Evolutionary conservation across 2,329 filamentous ascomycete genomes (phyloP).

Genomic region (Penicillium psychrosexuale): DNA sequence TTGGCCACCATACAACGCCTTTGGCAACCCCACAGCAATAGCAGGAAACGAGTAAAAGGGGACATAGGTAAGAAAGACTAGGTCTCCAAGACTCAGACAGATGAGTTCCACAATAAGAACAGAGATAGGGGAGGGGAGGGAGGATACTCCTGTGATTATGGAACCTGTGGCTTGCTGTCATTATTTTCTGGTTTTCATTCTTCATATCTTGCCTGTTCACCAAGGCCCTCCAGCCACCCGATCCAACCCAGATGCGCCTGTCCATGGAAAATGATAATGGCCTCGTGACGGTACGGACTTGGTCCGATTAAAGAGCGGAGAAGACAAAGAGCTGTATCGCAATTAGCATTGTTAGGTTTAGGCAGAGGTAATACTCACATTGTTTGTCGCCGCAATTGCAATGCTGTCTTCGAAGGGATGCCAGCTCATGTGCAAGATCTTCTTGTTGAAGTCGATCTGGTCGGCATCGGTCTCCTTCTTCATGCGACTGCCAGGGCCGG

Average conservation of each 20-base stretch:
- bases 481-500: conserved; percentile 87
- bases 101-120: conserved; percentile 3
- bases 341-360: conserved; percentile 12
- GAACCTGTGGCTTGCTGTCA: conserved; percentile 23
- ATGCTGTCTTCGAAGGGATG: conserved; percentile 99
- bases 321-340: conserved; percentile 67
- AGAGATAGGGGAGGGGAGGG: conserved; percentile 6
- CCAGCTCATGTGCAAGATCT: conserved; percentile 99
- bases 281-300: conserved; percentile 9
- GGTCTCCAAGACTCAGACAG: conserved; percentile 5
- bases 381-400: conserved; percentile 98
- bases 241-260: conserved; percentile 23
- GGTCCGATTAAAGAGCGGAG: conserved; percentile 60
- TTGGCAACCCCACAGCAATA: conserved; percentile 19
- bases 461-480: conserved; percentile 98
- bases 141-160: conserved; percentile 25
- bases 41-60: conserved; percentile 6
- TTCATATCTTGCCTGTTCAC: conserved; percentile 15
- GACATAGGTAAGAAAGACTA: conserved; percentile 11
- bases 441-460: conserved; percentile 99
- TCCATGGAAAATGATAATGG: conserved; percentile 24
- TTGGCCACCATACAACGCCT: conserved; percentile 28
- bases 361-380: conserved; percentile 62
- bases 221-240: conserved; percentile 17
- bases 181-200: conserved; percentile 22